Conservation (phyloP, 2,329 filamentous ascomycete genomes). For the Fusarium lyarnte region DNA sequence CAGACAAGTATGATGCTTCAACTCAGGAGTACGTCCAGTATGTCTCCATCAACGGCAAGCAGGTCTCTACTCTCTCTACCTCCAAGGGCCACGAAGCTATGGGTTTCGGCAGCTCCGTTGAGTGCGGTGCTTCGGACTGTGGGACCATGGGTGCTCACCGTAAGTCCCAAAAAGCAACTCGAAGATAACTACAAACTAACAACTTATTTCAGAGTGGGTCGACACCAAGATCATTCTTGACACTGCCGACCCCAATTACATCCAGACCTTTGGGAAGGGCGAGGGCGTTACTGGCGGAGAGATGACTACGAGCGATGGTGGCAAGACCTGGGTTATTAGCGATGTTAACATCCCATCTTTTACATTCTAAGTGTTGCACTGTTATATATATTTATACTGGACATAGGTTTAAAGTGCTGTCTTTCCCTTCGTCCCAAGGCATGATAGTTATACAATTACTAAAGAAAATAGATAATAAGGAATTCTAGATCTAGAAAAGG, state of each 20-base stretch:
- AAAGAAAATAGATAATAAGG: too few species aligned
- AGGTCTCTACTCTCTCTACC: conserved; percentile 56
- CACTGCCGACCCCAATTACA: conserved; percentile 29
- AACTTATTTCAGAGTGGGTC: conserved; percentile 19
- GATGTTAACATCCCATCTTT: conserved; percentile 3
- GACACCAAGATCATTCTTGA: conserved; percentile 30
- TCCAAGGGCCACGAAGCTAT: conserved; percentile 50
- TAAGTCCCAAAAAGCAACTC: background rate
- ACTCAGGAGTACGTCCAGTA: conserved; percentile 31
- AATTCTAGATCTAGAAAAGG: too few species aligned
- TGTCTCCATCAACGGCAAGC: conserved; percentile 33
- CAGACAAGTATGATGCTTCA: conserved; percentile 31
- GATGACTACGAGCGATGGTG: conserved; percentile 14
- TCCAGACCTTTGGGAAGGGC: conserved; percentile 30
- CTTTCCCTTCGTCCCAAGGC: too few species aligned
- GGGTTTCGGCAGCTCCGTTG: conserved; percentile 57
- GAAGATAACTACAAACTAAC: background rate
- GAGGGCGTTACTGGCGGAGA: conserved; percentile 14
- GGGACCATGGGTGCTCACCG: conserved; percentile 54
- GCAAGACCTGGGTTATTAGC: conserved; percentile 16
- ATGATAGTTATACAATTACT: too few species aligned
- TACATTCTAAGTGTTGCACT: background rate
- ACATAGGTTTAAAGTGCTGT: too few species aligned
- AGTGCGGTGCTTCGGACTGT: conserved; percentile 81
- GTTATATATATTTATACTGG: background rate